Conservation (phyloP, 768 basidiomycete species). For the Lentinula lateritia region DNA sequence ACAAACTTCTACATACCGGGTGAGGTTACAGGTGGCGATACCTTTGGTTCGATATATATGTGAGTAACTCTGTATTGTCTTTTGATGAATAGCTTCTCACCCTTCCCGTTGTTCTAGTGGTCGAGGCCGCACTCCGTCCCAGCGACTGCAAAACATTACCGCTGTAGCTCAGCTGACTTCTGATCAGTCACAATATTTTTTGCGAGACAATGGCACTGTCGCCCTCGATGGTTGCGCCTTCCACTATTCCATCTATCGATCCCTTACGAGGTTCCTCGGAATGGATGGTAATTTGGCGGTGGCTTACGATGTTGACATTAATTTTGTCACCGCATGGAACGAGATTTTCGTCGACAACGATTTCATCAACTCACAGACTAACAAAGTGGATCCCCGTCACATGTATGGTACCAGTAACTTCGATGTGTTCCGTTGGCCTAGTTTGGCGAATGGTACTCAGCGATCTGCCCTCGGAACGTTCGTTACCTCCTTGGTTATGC, state of each 20-base stretch:
- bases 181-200: conserved; percentile 65
- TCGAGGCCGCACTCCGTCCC: conserved; percentile 77
- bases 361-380: conserved; percentile 67
- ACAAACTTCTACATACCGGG: conserved; percentile 87
- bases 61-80: conserved; percentile 27
- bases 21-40: conserved; percentile 93
- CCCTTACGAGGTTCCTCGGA: conserved; percentile 81
- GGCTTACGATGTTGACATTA: conserved; percentile 76
- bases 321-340: conserved; percentile 90
- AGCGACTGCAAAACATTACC: conserved; percentile 63
- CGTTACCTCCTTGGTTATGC: conserved; percentile 77
- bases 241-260: conserved; percentile 92
- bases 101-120: conserved; percentile 41
- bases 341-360: conserved; percentile 87
- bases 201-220: conserved; percentile 61
- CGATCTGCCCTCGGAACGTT: conserved; percentile 74
- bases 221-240: conserved; percentile 80
- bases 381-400: conserved; percentile 73
- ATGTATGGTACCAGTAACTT: conserved; percentile 92
- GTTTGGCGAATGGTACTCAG: conserved; percentile 78
- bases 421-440: conserved; percentile 93
- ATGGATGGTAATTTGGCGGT: conserved; percentile 95
- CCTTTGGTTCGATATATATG: conserved; percentile 84
- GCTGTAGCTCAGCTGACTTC: conserved; percentile 63
- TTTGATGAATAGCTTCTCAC: not conserved